Evolutionary conservation across 78 protist genomes (phyloP).

Genomic region (Dictyostelium brefeldianum): DNA sequence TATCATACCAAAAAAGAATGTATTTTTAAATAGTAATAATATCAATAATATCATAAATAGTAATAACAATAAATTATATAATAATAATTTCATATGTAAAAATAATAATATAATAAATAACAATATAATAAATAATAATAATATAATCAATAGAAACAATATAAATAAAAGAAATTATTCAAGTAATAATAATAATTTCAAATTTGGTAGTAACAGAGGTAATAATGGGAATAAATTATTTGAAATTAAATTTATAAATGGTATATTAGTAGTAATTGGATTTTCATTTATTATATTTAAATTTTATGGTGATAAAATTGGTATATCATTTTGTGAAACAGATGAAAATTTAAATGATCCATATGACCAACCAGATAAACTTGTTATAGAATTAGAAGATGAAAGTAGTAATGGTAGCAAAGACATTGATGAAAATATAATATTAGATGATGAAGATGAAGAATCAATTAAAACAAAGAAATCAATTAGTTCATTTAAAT

Average conservation of each 20-base stretch:
- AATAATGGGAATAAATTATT: not conserved
- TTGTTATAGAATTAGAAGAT: not conserved
- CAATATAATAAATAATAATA: not conserved
- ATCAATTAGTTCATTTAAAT: not conserved
- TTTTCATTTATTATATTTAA: constrained; percentile 20
- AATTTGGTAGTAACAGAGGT: not conserved
- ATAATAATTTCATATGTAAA: not conserved
- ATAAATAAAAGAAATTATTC: constrained; percentile 6
- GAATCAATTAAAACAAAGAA: not conserved
- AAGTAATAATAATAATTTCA: not conserved
- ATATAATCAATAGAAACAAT: not conserved
- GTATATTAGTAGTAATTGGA: not conserved
- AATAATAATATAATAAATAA: not conserved
- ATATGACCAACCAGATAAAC: not conserved
- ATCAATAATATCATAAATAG: not conserved
- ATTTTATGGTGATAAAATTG: constrained; percentile 23
- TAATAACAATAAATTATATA: not conserved
- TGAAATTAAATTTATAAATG: constrained; percentile 7
- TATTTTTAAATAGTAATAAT: not conserved
- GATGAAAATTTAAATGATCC: not conserved
- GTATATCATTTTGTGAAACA: constrained; percentile 18
- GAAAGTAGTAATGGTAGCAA: not conserved
- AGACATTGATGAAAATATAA: not conserved
- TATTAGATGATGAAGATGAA: not conserved
- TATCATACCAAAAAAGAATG: not conserved